Base-by-base conservation (phyloP, 129 eudicot genomes). In the Flaveria ramosissima region DNA sequence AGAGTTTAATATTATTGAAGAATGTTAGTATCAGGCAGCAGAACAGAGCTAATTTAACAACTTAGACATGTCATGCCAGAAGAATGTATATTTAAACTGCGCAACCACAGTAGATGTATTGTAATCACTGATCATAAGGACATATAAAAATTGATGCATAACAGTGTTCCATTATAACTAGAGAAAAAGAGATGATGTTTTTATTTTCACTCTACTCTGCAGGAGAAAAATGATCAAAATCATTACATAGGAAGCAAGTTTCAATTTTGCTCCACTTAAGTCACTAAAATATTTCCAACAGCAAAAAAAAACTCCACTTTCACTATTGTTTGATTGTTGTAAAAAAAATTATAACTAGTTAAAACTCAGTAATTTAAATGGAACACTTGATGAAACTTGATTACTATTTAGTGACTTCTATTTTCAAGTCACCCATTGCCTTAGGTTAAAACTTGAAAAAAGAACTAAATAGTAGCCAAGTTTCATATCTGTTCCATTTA, bases 1-100 rank as follows among this genome's bases (percentile, higher is more conserved):
- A 77, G 83, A 14, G 43, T 80, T 72, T 16, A 32, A 85, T 47
- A 53, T 53, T 1, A 39, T 21, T 20, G 7, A 30, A 62, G 7
- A 56, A 59, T 20, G 73, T 65, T 66, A 66, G 67, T 39, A 30
- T 48, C 46, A 27, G 43, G 12, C 7, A 63, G 69, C n/a, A 13
- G 17, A 24, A 17, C 21, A 3, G 15, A 41, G 53, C n/a, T 51
- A 17, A 26, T 14, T 14, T 15, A 64, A 52, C 27, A 17, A 71
- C 19, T 32, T 19, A 53, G 65, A 71, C 24, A 71, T 71, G 32
- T 9, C 2, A 43, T 47, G 53, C 17, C 26, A 78, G 41, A 48
- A 70, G 15, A 47, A 65, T 6, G 42, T 11, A 60, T 3, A 60
- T 60, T 24, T 61, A 14, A 23, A 26, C n/a, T 24, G 41, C 12